Base-by-base conservation (phyloP, 805 yeast species). In the Tetrapisispora fleetii region DNA sequence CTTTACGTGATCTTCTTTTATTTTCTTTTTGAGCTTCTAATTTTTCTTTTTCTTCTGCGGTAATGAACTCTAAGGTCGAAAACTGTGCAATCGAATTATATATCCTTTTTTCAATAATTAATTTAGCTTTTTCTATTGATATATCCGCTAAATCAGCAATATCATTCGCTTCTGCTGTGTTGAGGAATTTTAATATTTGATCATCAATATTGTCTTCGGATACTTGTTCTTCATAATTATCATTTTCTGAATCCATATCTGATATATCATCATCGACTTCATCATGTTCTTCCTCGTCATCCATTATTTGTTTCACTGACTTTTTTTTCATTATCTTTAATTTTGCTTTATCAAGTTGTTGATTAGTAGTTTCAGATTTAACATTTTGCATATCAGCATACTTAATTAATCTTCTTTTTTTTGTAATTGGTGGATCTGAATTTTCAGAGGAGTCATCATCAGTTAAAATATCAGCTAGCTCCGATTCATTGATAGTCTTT, bases 81-180 rank as follows among this genome's bases (percentile, higher is more conserved):
- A 90, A 79, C 13, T 72, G 76, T 48, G 73, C 77, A 21, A 91
- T 71, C 21, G 78, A 70, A 1, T 56, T 54, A 60, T 74, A 91
- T 1, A 98, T 97, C 56, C 99, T 74, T 50, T 74, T 71, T 5
- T 73, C 66, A n/a, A 86, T 73, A 17, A 93, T 68, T 7, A 71
- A 52, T 32, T 79, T 75, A 0, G 95, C 96, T 28, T 78, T 71
- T 9, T 74, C 77, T 11, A 85, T 81, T 1, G 79, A 71, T 44
- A 88, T 80, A 28, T 80, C 80, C 7, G 93, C 79, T 32, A 90
- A 79, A 67, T 91, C 98, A 11, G 83, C 77, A 41, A 93, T 70
- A 61, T 90, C 96, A 48, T 80, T 78, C 1, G 70, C 72, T 16
- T 85, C 77, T 1, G 95, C 91, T 13, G 79, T 76, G 65, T 93